phyloP scores from a whole-genome alignment of 2,329 filamentous ascomycete species.

The Mycogone perniciosa region DNA sequence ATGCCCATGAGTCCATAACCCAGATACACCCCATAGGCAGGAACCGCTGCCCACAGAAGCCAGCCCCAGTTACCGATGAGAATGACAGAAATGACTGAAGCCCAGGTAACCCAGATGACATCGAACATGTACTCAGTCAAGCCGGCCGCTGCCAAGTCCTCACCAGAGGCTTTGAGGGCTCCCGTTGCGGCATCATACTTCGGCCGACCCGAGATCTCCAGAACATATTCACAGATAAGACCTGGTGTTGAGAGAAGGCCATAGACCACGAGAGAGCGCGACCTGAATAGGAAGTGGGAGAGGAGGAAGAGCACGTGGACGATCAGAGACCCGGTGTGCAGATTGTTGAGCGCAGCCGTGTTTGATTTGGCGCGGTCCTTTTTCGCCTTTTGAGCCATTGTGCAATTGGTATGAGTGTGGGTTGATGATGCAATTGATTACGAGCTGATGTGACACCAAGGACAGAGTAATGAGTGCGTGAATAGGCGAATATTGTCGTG shows the following conservation, averaged over 20 bases:
- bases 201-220: slow-evolving; percentile 80
- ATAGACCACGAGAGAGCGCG: slow-evolving; percentile 63
- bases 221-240: slow-evolving; percentile 73
- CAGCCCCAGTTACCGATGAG: slow-evolving; percentile 74
- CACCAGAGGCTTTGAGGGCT: slow-evolving; percentile 68
- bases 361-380: slow-evolving; percentile 72
- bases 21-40: slow-evolving; percentile 50
- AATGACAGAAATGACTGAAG: slow-evolving; percentile 62
- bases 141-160: slow-evolving; percentile 81
- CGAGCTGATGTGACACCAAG: too few species aligned
- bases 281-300: slow-evolving; percentile 59
- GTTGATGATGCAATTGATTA: not conserved
- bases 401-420: not conserved
- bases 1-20: slow-evolving; percentile 48
- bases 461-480: too few species aligned
- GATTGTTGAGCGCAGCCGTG: slow-evolving; percentile 66
- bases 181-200: slow-evolving; percentile 57
- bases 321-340: slow-evolving; percentile 67
- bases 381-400: slow-evolving; percentile 58
- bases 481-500: too few species aligned
- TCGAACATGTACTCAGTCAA: slow-evolving; percentile 99
- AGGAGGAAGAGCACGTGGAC: slow-evolving; percentile 72
- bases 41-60: slow-evolving; percentile 49
- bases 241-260: slow-evolving; percentile 66
- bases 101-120: slow-evolving; percentile 90